Percentiles rank a stretch among this genome's conserved stretches.
These are phyloP conservation scores for Candida awuae DNA, from an alignment of 805 yeast genomes.

Conservation along the genomic window DNA sequence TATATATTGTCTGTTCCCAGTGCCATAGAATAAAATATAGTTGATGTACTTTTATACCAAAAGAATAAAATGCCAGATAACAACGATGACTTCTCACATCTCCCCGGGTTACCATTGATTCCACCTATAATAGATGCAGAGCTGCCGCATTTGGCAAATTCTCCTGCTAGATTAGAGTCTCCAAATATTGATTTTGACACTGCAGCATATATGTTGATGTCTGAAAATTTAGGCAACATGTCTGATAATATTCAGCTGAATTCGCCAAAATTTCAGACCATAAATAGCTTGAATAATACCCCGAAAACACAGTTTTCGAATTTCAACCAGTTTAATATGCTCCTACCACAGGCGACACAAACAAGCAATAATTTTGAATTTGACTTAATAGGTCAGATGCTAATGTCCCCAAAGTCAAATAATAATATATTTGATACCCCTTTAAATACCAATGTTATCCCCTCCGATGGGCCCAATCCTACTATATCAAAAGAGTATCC, in stretches of 20 bases:
- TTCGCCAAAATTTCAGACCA: neutral
- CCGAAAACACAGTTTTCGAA: neutral
- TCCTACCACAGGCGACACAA: neutral
- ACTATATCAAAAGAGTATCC: neutral
- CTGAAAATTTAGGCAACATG: constrained; percentile 2
- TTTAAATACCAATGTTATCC: neutral
- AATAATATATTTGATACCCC: neutral
- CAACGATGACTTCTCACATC: no score
- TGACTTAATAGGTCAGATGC: constrained; percentile 9
- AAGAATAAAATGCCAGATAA: no score
- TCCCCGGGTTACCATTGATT: neutral
- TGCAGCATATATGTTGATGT: constrained; percentile 31
- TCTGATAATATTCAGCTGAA: neutral
- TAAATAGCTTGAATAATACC: neutral
- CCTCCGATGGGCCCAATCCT: neutral
- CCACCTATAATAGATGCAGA: constrained; percentile 1
- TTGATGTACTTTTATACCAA: no score
- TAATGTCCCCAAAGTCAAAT: constrained; percentile 6
- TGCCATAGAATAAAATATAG: no score
- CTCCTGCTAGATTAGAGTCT: neutral
- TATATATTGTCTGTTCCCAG: no score
- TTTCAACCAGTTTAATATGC: neutral
- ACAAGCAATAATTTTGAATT: constrained; percentile 4
- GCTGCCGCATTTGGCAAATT: neutral
- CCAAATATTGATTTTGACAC: constrained; percentile 31